Base-by-base conservation (phyloP, 352 stramenopile species). In the Pythium periplocum region DNA sequence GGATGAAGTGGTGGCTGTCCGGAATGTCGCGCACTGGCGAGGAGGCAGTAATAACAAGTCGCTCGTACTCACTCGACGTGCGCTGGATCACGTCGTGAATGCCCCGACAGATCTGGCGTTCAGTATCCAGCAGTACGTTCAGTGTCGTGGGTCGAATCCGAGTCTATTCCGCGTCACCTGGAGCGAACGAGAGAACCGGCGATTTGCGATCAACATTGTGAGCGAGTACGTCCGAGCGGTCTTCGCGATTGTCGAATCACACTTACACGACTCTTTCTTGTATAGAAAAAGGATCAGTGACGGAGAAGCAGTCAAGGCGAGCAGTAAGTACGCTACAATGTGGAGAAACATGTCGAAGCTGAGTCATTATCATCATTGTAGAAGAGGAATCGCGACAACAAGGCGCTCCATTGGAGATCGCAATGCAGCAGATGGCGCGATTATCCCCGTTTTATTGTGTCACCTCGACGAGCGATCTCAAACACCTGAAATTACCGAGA, bases 141-240 rank as follows among this genome's bases (percentile, higher is more conserved):
- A 69, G 33, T 90, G 83, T 46, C 78, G 83, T 0, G 83, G 83
- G 10, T 70, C 72, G 4, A 67, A 89, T 30, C 68, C 76, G 7
- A 89, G 78, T 39, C 71, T 90, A 38, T 91, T 90, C 50, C 78
- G 80, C 37, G 61, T 90, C 30, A 73, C 73, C 33, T 93, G 80
- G 78, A 66, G 59, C 12, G 55, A 75, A 2, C 60, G 67, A 1
- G 71, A 77, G 39, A 68, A 69, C 42, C 75, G 88, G 5, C 78
- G 78, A 47, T 90, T 78, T 41, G 83, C 70, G 0, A 67, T 91
- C 39, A 90, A 93, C 48, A 68, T 91, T 32, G 71, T 81, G 30
- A 91, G 78, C 62, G 76, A 81, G 80, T 91, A 69, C 37, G 69
- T 66, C 7, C 38, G 38, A 12, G 38, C 17, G 17, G 17, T 26